phyloP scores from a whole-genome alignment of 805 yeast species.

The Jamesozyma piceae region DNA sequence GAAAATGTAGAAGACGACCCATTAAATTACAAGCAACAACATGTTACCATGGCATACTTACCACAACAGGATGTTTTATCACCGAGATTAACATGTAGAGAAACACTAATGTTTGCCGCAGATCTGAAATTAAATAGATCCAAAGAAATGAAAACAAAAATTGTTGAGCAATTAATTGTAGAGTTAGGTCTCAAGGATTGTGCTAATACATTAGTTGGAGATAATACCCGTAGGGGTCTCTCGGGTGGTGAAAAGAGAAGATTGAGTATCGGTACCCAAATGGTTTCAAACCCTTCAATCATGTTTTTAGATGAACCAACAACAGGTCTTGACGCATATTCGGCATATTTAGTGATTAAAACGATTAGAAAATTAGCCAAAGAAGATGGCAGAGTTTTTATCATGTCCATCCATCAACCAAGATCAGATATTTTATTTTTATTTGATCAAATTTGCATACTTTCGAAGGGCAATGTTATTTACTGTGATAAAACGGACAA shows the following conservation, averaged over 20 bases:
- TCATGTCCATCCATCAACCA: slow-evolving; percentile 78
- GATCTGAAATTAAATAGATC: slow-evolving; percentile 51
- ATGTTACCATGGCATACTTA: slow-evolving; percentile 43
- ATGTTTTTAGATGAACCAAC: slow-evolving; percentile 82
- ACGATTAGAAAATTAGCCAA: slow-evolving; percentile 50
- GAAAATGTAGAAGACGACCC: neutral
- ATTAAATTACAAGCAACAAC: neutral
- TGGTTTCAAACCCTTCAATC: slow-evolving; percentile 66
- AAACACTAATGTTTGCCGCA: slow-evolving; percentile 62
- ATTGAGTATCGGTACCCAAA: slow-evolving; percentile 67
- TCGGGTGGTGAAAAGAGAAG: slow-evolving; percentile 84
- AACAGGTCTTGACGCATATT: slow-evolving; percentile 74
- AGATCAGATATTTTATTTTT: slow-evolving; percentile 62
- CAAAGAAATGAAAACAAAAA: slow-evolving; percentile 33
- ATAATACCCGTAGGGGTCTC: slow-evolving; percentile 46
- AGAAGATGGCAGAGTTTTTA: slow-evolving; percentile 55
- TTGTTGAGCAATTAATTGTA: slow-evolving; percentile 52
- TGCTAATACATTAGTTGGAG: slow-evolving; percentile 50
- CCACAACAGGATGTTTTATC: slow-evolving; percentile 66
- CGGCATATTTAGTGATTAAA: slow-evolving; percentile 55
- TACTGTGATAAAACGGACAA: slow-evolving; percentile 39
- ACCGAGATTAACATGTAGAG: slow-evolving; percentile 64
- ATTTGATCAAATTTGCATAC: slow-evolving; percentile 57
- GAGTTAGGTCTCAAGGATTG: slow-evolving; percentile 62
- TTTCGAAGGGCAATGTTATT: slow-evolving; percentile 54